Percentiles rank a stretch among this genome's conserved stretches.
Evolutionary conservation across 345 rosid genomes (phyloP).

Genomic region (Salix purpurea): DNA sequence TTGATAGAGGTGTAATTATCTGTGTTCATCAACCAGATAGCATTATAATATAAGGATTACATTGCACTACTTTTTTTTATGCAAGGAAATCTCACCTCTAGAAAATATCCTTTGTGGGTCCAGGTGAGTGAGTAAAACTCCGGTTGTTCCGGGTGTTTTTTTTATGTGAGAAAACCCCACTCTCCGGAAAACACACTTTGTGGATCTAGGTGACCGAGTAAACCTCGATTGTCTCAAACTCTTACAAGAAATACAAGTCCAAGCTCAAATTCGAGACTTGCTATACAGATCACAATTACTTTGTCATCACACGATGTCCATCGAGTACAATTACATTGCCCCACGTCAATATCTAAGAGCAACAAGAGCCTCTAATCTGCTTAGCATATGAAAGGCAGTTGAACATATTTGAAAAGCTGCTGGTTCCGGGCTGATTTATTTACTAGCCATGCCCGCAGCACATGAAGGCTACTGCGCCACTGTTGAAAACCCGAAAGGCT

Average conservation of each 20-base stretch:
- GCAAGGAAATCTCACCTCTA: too few relatives aligned
- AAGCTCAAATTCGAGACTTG: too few relatives aligned
- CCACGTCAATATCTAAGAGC: too few relatives aligned
- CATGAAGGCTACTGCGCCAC: conserved; percentile 20
- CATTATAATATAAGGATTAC: neutral
- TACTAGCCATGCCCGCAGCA: conserved; percentile 3
- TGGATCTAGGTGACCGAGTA: too few relatives aligned
- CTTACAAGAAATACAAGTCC: too few relatives aligned
- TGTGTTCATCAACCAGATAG: neutral
- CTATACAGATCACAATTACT: too few relatives aligned
- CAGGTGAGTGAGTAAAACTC: too few relatives aligned
- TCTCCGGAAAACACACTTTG: fast-evolving
- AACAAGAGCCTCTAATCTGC: neutral
- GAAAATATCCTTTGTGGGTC: too few relatives aligned
- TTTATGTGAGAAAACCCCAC: too few relatives aligned
- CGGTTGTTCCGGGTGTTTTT: too few relatives aligned
- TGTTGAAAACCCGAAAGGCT: neutral
- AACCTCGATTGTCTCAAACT: fast-evolving
- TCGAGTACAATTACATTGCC: neutral
- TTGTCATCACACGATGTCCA: too few relatives aligned
- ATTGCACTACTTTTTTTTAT: too few relatives aligned
- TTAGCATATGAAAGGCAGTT: conserved; percentile 3
- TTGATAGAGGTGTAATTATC: neutral
- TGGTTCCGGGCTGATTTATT: neutral
- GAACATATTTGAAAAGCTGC: neutral